Evolutionary conservation across 768 basidiomycete genomes (phyloP).

Genomic region (Lactarius akahatsu): DNA sequence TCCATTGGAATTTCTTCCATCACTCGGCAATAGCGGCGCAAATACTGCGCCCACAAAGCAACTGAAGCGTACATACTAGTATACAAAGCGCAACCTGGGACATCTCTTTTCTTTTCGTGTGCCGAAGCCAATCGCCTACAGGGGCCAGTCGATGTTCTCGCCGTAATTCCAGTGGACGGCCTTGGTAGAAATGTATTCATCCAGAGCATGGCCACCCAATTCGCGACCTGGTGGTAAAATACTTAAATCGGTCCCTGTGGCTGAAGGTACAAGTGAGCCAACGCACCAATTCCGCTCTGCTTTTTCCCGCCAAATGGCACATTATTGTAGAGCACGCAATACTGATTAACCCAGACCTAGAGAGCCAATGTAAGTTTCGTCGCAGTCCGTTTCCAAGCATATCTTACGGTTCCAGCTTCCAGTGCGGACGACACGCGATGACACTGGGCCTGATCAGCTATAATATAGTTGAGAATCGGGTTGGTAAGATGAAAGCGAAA

Average conservation of each 20-base stretch:
- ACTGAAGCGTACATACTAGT: background rate
- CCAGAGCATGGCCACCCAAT: slow-evolving; percentile 79
- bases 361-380: slow-evolving; percentile 14
- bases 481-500: slow-evolving; percentile 4
- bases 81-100: background rate
- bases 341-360: slow-evolving; percentile 92
- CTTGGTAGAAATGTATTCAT: slow-evolving; percentile 81
- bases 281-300: slow-evolving; percentile 80
- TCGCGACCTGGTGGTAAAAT: slow-evolving; percentile 61
- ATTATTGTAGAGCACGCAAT: slow-evolving; percentile 79
- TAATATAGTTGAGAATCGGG: slow-evolving; percentile 26
- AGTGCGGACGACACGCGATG: slow-evolving; percentile 84
- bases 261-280: background rate
- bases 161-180: slow-evolving; percentile 89
- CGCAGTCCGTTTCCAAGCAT: background rate
- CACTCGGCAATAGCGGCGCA: slow-evolving; percentile 8
- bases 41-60: background rate
- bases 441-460: slow-evolving; percentile 82
- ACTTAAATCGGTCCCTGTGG: background rate
- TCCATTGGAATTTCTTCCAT: slow-evolving; percentile 1
- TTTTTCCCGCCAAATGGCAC: slow-evolving; percentile 97
- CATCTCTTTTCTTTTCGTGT: background rate
- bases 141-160: slow-evolving; percentile 75
- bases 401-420: slow-evolving; percentile 82
- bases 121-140: slow-evolving; percentile 39